Percentiles rank a stretch among this genome's conserved stretches.
These are phyloP conservation scores for Arachis monticola DNA, from an alignment of 331 rosid species.

Conservation along the genomic window DNA sequence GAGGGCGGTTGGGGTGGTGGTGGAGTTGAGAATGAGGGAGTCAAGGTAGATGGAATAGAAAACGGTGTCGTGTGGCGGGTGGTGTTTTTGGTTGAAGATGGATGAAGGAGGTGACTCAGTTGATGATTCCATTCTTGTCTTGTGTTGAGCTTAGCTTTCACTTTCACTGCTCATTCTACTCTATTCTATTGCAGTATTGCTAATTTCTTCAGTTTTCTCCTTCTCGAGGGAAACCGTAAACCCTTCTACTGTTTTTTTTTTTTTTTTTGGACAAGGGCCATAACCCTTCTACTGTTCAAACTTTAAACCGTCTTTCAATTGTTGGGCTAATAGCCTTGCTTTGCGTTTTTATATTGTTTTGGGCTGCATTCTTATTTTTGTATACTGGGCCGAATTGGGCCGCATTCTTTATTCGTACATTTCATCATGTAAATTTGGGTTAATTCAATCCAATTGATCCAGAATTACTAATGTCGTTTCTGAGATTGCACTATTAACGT, in stretches of 20 bases:
- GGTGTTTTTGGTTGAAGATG: slow-evolving; percentile 49
- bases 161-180: neutral
- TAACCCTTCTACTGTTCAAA: neutral
- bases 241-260: too few relatives aligned
- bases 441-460: too few relatives aligned
- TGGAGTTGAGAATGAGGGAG: slow-evolving; percentile 30
- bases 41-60: slow-evolving; percentile 82
- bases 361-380: neutral
- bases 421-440: too few relatives aligned
- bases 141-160: neutral
- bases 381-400: neutral
- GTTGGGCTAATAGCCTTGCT: neutral
- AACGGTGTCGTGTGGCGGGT: slow-evolving; percentile 81
- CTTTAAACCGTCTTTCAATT: neutral
- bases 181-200: neutral
- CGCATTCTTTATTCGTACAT: neutral
- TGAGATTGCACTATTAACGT: too few relatives aligned
- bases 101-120: slow-evolving; percentile 30
- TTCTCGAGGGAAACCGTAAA: neutral
- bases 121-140: slow-evolving; percentile 20
- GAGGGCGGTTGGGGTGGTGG: slow-evolving; percentile 39
- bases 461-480: too few relatives aligned
- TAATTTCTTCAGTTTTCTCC: neutral
- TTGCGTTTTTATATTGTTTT: neutral
- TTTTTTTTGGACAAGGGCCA: too few relatives aligned